These are phyloP conservation scores for Phialocephala subalpina DNA, from an alignment of 2,329 filamentous ascomycete species.

Conservation along the genomic window DNA sequence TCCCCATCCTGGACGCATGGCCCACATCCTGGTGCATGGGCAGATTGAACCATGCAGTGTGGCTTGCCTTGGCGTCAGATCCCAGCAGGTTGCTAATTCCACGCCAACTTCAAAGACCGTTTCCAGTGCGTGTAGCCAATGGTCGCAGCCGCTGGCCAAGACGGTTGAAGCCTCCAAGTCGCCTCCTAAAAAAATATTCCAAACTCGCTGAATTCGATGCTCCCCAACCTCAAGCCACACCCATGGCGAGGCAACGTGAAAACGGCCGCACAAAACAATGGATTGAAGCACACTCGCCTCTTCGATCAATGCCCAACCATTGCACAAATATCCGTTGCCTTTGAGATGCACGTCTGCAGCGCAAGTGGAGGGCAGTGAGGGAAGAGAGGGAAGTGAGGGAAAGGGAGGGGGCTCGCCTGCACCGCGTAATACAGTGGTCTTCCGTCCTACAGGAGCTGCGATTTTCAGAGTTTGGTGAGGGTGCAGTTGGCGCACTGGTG, in stretches of 20 bases:
- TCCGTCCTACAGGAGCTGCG: background rate
- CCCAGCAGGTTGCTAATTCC: constrained; percentile 1
- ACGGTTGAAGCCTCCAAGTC: background rate
- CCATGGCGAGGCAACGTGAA: background rate
- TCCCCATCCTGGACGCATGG: constrained; percentile 3
- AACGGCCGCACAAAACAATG: background rate
- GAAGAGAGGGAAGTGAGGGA: no score
- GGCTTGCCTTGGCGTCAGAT: constrained; percentile 21
- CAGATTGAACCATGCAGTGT: constrained; percentile 10
- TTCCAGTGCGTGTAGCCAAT: constrained; percentile 6
- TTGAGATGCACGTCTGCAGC: background rate
- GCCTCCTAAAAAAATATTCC: constrained; percentile 1
- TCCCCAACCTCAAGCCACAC: background rate
- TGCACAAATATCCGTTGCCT: background rate
- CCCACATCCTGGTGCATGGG: constrained; percentile 10
- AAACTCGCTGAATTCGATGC: constrained; percentile 9
- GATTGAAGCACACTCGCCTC: no score
- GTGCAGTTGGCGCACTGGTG: background rate
- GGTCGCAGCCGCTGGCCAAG: background rate
- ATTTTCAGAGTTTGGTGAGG: constrained; percentile 10
- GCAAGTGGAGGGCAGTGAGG: background rate
- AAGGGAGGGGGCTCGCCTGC: background rate
- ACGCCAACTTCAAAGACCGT: constrained; percentile 10
- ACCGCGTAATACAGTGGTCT: constrained; percentile 1
- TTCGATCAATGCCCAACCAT: no score